Base-by-base conservation (phyloP, 306 rosid genomes). In the Lotus japonicus region DNA sequence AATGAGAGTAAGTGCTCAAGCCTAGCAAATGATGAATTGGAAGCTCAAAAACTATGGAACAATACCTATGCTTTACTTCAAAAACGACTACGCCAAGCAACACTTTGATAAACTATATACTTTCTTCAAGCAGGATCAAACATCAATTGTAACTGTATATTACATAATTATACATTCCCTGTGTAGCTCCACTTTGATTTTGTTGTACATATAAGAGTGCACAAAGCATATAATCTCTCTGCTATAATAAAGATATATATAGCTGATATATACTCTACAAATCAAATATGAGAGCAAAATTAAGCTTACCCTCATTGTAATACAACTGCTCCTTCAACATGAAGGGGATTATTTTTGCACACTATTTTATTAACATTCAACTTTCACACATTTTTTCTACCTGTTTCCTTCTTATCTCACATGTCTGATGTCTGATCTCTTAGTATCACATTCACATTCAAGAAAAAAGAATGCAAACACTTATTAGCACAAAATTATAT, bases 1-100 rank as follows among this genome's bases (percentile, higher is more conserved):
- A 90, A 94, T 14, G 96, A 94, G 80, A 68, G 81, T 2, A 81
- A 77, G 23, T 86, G 96, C 74, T 90, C 95, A 0, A 65, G 79
- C 58, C 70, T 95, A 26, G 99, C 99, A 76, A 90, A 84, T 58
- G 92, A 90, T 33, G 95, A 90, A 79, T 66, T 57, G 2, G 90
- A 82, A 84, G 96, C 99, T 28, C 84, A 70, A 12, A 85, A 87
- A 79, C 76, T 95, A 72, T 84, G 96, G 90, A 84, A 77, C 67
- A 84, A 82, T 76, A 94, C 95, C 17, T 83, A 79, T 68, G 71
- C 82, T 14, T 71, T 87, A 54, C 77, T 90, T 74, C 83, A 81
- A 31, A 86, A 83, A 68, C 70, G 82, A 68, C 77, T 90, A 5
- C 67, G 72, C 35, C 88, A 78, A 80, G 84, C 84, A 43, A 64